These are phyloP conservation scores for Arabis alpina DNA, from an alignment of 345 rosid genomes.

Conservation along the genomic window DNA sequence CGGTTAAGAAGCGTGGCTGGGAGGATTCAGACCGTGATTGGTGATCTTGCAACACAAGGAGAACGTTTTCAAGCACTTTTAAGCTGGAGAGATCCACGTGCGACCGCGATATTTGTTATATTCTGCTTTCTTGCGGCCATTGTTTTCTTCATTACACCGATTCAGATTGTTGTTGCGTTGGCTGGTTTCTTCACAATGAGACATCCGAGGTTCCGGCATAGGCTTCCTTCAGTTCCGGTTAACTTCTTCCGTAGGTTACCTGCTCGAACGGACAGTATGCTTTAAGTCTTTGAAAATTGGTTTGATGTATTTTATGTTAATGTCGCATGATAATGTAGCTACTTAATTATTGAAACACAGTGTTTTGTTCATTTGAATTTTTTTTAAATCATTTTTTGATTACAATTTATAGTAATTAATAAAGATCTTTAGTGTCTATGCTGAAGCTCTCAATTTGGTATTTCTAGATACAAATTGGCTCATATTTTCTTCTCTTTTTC, in stretches of 20 bases:
- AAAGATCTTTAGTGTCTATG: too few species aligned
- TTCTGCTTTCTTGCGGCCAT: slow-evolving; percentile 88
- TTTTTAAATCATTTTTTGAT: not conserved
- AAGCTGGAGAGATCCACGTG: slow-evolving; percentile 99
- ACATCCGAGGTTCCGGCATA: slow-evolving; percentile 90
- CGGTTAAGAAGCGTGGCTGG: slow-evolving; percentile 94
- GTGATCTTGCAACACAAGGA: slow-evolving; percentile 96
- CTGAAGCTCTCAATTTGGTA: too few species aligned
- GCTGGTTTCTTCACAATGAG: slow-evolving; percentile 81
- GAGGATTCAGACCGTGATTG: slow-evolving; percentile 91
- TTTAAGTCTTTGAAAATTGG: slow-evolving; percentile 40
- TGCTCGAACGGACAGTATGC: slow-evolving; percentile 87
- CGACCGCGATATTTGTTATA: slow-evolving; percentile 66
- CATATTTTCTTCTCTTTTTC: too few species aligned
- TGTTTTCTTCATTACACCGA: slow-evolving; percentile 85
- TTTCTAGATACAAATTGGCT: too few species aligned
- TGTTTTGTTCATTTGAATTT: not conserved
- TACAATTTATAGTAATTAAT: not conserved
- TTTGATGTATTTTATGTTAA: not conserved
- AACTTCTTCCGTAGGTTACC: slow-evolving; percentile 98
- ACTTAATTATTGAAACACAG: not conserved
- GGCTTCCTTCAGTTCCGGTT: slow-evolving; percentile 80
- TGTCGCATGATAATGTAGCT: not conserved
- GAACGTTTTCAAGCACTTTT: slow-evolving; percentile 83
- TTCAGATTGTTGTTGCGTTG: slow-evolving; percentile 79